Evolutionary conservation across 352 stramenopile species (phyloP).

Genomic region (Bremia lactucae): DNA sequence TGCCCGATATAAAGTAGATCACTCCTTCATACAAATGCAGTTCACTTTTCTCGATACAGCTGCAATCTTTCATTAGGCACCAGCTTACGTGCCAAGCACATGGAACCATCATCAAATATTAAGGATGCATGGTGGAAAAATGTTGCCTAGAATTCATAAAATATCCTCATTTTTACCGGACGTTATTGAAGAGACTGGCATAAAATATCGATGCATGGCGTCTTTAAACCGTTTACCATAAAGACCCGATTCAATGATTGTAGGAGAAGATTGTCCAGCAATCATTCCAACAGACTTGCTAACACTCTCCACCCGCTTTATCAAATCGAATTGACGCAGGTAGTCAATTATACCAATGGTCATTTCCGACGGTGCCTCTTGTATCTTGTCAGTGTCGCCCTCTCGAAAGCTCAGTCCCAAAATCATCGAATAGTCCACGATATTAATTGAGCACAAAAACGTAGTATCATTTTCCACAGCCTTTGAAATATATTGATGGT

Average conservation of each 20-base stretch:
- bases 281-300: slow-evolving; percentile 98
- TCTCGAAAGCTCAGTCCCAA: slow-evolving; percentile 66
- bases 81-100: too few relatives aligned
- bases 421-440: slow-evolving; percentile 99
- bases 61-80: too few relatives aligned
- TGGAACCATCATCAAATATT: too few relatives aligned
- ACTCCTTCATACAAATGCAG: too few relatives aligned
- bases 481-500: slow-evolving; percentile 57
- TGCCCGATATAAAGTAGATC: too few relatives aligned
- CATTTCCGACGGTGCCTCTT: slow-evolving; percentile 51
- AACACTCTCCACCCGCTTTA: slow-evolving; percentile 98
- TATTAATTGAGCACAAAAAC: slow-evolving; percentile 97
- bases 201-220: slow-evolving; percentile 95
- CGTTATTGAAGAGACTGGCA: slow-evolving; percentile 87
- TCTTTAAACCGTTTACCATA: slow-evolving; percentile 95
- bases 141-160: too few relatives aligned
- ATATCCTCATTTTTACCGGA: slow-evolving; percentile 32
- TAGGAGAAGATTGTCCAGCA: slow-evolving; percentile 93
- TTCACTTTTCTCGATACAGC: too few relatives aligned
- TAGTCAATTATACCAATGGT: slow-evolving; percentile 99
- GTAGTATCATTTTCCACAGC: slow-evolving; percentile 94
- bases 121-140: too few relatives aligned
- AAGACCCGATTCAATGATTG: slow-evolving; percentile 94
- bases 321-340: slow-evolving; percentile 96
- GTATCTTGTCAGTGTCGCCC: slow-evolving; percentile 20